Conservation (phyloP, 177 flowering plant species). For the Tripterygium wilfordii region DNA sequence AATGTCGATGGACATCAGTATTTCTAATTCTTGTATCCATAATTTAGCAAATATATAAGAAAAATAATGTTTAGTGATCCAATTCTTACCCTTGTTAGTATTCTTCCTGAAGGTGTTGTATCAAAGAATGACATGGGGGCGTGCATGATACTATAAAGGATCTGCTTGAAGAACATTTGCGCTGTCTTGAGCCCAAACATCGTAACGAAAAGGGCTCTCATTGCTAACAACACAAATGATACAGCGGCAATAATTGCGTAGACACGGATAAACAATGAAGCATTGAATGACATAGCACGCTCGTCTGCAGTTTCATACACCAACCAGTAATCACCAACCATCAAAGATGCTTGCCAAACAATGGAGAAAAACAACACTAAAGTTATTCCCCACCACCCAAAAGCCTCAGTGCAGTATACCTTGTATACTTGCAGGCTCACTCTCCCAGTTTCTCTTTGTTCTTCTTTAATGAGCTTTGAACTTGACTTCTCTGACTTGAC, state of each 20-base stretch:
- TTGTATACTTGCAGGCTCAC: conserved; percentile 77
- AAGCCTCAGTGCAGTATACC: conserved; percentile 73
- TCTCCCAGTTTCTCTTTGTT: conserved; percentile 78
- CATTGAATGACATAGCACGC: conserved; percentile 40
- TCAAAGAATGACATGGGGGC: conserved; percentile 99
- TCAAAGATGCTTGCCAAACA: conserved; percentile 58
- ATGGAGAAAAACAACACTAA: conserved; percentile 43
- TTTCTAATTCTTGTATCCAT: no score
- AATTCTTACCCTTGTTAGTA: conserved; percentile 73
- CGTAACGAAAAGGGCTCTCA: conserved; percentile 46
- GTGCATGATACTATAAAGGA: conserved; percentile 71
- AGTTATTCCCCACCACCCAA: conserved; percentile 84
- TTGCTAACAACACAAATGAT: conserved; percentile 39
- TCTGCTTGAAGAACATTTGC: conserved; percentile 63
- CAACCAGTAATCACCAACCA: conserved; percentile 93
- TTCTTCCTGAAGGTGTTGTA: conserved; percentile 95
- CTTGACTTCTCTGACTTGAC: conserved; percentile 30
- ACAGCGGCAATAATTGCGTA: conserved; percentile 56
- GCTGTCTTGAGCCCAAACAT: conserved; percentile 73
- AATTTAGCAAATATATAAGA: no score
- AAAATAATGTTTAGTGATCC: no score
- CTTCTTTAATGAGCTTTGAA: conserved; percentile 83
- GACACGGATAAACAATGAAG: conserved; percentile 53
- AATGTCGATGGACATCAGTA: background rate
- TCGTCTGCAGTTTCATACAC: conserved; percentile 82